phyloP scores from a whole-genome alignment of 2,329 filamentous ascomycete genomes.

The Colletotrichum costaricense region DNA sequence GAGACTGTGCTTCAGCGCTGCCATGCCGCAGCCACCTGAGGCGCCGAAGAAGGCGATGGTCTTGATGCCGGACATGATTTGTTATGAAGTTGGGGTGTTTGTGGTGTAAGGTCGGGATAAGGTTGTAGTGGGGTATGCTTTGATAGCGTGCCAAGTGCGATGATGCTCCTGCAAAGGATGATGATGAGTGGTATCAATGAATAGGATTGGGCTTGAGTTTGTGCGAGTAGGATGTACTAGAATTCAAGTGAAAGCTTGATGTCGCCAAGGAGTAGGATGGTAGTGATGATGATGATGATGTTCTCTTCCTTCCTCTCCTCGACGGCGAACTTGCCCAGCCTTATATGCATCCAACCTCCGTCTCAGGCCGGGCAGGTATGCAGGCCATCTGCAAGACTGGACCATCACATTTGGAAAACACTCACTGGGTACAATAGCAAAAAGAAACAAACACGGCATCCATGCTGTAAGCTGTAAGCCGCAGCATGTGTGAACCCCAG shows the following conservation, averaged over 20 bases:
- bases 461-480: not conserved
- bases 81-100: not conserved
- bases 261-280: not conserved
- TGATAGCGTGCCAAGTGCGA: not conserved
- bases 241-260: not conserved
- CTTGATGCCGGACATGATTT: conserved; percentile 35
- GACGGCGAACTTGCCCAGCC: not conserved
- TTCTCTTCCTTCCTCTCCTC: not conserved
- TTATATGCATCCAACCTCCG: conserved; percentile 1
- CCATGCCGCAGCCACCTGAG: conserved; percentile 53
- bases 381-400: not conserved
- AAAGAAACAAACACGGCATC: not conserved
- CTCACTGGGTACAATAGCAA: not conserved
- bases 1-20: conserved; percentile 50
- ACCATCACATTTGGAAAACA: not conserved
- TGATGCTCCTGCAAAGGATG: not conserved
- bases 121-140: not conserved
- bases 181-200: not conserved
- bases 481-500: not conserved
- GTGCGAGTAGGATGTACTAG: not conserved
- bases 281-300: not conserved
- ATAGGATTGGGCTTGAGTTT: not conserved
- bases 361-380: not conserved
- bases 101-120: not conserved
- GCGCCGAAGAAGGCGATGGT: conserved; percentile 54